Base-by-base conservation (phyloP, 129 eudicot genomes). In the Mikania micrantha region DNA sequence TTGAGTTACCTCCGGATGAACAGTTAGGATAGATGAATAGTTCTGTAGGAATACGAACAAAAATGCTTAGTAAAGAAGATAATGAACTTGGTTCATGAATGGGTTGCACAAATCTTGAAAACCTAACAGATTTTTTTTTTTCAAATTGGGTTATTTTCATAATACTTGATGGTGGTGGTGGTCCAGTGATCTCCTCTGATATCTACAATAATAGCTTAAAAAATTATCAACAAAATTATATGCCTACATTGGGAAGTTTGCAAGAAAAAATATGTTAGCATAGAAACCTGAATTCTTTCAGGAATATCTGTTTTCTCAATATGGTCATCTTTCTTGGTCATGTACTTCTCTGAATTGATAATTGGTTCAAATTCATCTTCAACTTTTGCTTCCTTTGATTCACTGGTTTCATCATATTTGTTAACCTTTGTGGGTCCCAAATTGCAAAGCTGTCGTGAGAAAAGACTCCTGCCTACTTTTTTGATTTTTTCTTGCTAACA, bases 311-410 rank as follows among this genome's bases (percentile, higher is more conserved):
- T 78, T 69, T 83, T 83, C 70, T 85, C 78, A 68, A 91, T 78
- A 53, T 16, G 75, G 24, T 83, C 90, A 78, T 83, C 96, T 73
- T 81, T 78, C 80, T 80, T 90, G 15, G 96, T 88, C 90, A 85
- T 88, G 73, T 81, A 91, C 85, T 86, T 87, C 63, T 85, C 94
- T 32, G 87, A 69, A 41, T 83, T 81, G 74, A 88, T 38, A n/a
- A 68, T 79, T 21, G 96, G 97, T 67, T 91, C 97, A 80, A 88
- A 91, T 62, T 83, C 85, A 65, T 85, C 87, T 82, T 87, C 91
- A 34, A 85, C 79, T 71, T 83, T 82, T 67, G 83, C 77, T 44
- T 74, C 84, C 69, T 54, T 77, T 77, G 72, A 52, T 64, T 82
- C 87, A 66, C 62, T 75, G 56, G 81, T 49, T 19, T 76, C 87